Conservation (phyloP, 2,329 filamentous ascomycete genomes). For the Penicillium rolfsii region DNA sequence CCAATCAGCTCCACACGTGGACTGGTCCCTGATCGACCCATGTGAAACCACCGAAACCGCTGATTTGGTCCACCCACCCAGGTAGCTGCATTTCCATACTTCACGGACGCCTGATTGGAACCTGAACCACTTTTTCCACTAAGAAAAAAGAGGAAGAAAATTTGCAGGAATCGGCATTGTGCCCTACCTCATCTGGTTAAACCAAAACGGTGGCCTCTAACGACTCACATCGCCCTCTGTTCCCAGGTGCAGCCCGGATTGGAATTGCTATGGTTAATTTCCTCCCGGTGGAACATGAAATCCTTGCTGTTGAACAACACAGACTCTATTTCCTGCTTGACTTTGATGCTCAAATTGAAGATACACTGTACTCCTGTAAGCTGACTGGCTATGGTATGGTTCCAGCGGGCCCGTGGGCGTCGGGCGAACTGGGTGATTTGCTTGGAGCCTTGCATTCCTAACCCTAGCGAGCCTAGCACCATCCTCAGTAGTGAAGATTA, state of each 20-base stretch:
- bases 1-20: conserved; percentile 14
- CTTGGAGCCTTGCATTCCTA: conserved; percentile 1
- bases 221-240: neutral
- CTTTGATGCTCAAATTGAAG: neutral
- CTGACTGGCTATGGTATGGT: neutral
- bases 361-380: neutral
- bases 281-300: neutral
- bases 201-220: neutral
- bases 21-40: conserved; percentile 14
- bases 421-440: neutral
- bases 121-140: neutral
- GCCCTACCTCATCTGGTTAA: neutral
- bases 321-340: neutral
- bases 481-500: neutral
- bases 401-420: neutral
- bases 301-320: neutral
- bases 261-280: neutral
- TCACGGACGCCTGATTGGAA: neutral
- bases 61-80: conserved; percentile 18
- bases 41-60: conserved; percentile 12
- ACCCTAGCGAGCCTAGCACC: neutral
- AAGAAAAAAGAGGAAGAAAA: neutral
- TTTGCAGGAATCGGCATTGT: neutral
- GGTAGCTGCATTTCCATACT: neutral
- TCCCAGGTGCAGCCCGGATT: conserved; percentile 3